Conservation (phyloP, 208 protist genomes). For the Crithidia sp. region DNA sequence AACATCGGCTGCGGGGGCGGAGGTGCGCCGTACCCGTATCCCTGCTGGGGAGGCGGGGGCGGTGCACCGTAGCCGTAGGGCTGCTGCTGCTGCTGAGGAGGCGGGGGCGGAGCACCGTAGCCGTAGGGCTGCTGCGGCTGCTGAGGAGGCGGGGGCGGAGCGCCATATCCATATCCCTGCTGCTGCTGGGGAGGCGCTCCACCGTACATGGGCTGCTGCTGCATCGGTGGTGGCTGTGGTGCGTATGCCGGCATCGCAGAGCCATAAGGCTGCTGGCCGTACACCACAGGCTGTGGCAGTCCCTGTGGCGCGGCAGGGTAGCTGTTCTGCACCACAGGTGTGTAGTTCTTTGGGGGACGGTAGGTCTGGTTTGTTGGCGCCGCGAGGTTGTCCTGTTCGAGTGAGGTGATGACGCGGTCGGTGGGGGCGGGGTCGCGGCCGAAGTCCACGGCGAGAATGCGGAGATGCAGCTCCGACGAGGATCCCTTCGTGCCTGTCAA, state of each 20-base stretch:
- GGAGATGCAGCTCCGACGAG: slow-evolving; percentile 62
- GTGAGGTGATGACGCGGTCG: slow-evolving; percentile 26
- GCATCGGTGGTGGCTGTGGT: slow-evolving; percentile 9
- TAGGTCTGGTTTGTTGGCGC: slow-evolving; percentile 29
- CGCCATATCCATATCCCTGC: slow-evolving; percentile 13
- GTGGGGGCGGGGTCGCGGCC: slow-evolving; percentile 33
- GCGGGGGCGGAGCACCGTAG: slow-evolving; percentile 6
- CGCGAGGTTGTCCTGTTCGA: slow-evolving; percentile 37
- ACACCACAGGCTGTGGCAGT: slow-evolving; percentile 27
- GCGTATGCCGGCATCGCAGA: slow-evolving; percentile 1
- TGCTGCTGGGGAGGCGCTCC: neutral
- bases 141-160: slow-evolving; percentile 6
- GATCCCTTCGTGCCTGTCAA: slow-evolving; percentile 44
- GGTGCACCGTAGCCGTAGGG: slow-evolving; percentile 7
- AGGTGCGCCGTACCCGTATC: slow-evolving; percentile 5
- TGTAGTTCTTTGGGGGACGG: slow-evolving; percentile 24
- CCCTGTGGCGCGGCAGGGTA: slow-evolving; percentile 23
- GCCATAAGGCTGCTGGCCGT: slow-evolving; percentile 15
- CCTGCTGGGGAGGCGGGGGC: slow-evolving; percentile 10
- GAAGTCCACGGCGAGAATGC: slow-evolving; percentile 68
- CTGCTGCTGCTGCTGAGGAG: slow-evolving; percentile 21
- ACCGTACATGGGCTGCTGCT: neutral
- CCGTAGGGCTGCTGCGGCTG: slow-evolving; percentile 8
- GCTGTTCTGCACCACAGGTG: slow-evolving; percentile 3
- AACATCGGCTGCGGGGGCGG: slow-evolving; percentile 26